phyloP scores from a whole-genome alignment of 2,329 filamentous ascomycete genomes.

The Penicillium sp. region DNA sequence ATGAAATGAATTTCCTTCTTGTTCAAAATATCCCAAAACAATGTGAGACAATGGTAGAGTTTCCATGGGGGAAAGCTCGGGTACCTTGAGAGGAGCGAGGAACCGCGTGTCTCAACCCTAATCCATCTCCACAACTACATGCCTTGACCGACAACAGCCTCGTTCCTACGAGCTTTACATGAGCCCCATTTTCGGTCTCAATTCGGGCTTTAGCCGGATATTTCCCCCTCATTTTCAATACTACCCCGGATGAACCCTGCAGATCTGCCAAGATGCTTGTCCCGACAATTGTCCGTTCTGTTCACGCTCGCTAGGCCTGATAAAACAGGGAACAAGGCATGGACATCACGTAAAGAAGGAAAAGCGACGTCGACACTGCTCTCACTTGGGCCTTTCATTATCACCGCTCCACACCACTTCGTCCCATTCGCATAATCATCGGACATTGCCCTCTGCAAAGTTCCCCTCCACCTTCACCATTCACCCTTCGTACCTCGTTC shows the following conservation, averaged over 20 bases:
- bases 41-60: neutral
- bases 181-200: neutral
- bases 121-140: neutral
- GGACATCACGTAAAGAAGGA: neutral
- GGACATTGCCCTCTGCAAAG: conserved; percentile 7
- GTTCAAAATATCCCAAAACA: neutral
- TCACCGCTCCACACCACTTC: neutral
- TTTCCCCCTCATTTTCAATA: neutral
- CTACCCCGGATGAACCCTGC: conserved; percentile 8
- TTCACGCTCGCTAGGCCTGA: neutral
- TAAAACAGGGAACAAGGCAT: neutral
- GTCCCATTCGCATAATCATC: conserved; percentile 8
- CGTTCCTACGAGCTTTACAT: no score
- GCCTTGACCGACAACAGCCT: neutral
- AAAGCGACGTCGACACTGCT: neutral
- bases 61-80: neutral
- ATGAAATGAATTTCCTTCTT: conserved; percentile 14
- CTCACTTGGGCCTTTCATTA: conserved; percentile 1
- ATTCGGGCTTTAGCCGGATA: neutral
- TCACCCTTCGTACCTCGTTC: neutral
- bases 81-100: neutral
- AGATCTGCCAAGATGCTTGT: conserved; percentile 9
- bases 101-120: neutral
- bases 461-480: neutral
- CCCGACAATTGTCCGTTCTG: conserved; percentile 15